phyloP scores from a whole-genome alignment of 495 filamentous ascomycete species.

The Podospora sp. region DNA sequence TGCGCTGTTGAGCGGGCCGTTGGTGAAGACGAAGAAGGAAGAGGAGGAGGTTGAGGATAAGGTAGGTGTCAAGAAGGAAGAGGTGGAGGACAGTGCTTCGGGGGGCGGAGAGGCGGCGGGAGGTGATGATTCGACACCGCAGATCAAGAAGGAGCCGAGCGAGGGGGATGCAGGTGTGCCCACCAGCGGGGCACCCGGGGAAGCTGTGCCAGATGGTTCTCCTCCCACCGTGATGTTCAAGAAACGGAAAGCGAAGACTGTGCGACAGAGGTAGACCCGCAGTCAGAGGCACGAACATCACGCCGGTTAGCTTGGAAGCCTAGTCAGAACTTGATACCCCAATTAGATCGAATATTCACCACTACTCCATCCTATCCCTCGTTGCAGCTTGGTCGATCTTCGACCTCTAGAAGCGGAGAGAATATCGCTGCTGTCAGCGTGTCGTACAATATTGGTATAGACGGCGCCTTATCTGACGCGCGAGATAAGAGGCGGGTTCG shows the following conservation, averaged over 20 bases:
- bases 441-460: too few relatives aligned
- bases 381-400: too few relatives aligned
- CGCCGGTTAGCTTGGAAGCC: too few relatives aligned
- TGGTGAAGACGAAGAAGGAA: conserved; percentile 37
- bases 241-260: not conserved
- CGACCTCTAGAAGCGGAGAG: too few relatives aligned
- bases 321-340: too few relatives aligned
- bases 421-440: too few relatives aligned
- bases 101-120: not conserved
- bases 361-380: too few relatives aligned
- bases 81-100: not conserved
- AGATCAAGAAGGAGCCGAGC: not conserved
- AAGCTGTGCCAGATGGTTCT: not conserved
- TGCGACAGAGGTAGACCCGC: not conserved
- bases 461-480: too few relatives aligned
- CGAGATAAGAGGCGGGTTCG: too few relatives aligned
- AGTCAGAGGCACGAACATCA: not conserved
- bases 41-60: conserved; percentile 34
- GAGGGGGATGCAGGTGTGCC: not conserved
- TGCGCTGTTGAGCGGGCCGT: conserved; percentile 61
- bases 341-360: too few relatives aligned
- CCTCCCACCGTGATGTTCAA: not conserved
- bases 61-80: conserved; percentile 26
- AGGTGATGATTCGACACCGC: not conserved
- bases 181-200: not conserved